A percentile compares a stretch with the other conserved stretches of the same genome.
These are phyloP conservation scores for Eucalyptus fibrosa DNA, from an alignment of 345 rosid species.

Conservation along the genomic window DNA sequence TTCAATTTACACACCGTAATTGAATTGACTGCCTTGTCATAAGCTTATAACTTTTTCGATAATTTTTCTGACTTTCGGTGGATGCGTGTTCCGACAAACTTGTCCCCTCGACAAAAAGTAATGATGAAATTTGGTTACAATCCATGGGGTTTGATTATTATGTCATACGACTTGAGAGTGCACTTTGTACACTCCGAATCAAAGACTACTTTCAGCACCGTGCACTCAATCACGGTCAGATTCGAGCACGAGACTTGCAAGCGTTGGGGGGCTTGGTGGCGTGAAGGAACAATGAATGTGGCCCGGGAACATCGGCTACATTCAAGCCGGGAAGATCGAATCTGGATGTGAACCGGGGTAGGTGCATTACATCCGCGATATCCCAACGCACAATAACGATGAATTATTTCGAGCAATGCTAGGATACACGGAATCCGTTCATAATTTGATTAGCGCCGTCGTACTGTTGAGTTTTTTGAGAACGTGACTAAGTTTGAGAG, in stretches of 20 bases:
- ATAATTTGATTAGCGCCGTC: not conserved
- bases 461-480: not conserved
- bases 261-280: not conserved
- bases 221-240: not conserved
- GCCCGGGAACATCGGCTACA: not conserved
- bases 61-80: not conserved
- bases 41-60: not conserved
- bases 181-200: not conserved
- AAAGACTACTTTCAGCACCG: not conserved
- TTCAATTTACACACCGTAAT: too few species aligned
- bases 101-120: not conserved
- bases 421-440: not conserved
- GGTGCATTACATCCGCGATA: not conserved
- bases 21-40: accelerated
- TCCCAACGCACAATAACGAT: not conserved
- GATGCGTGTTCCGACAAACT: not conserved
- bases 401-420: not conserved
- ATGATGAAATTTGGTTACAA: not conserved
- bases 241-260: not conserved
- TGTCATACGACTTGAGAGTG: not conserved
- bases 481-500: not conserved
- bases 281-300: not conserved
- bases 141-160: not conserved
- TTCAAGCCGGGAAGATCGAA: not conserved
- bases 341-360: not conserved